Base-by-base conservation (phyloP, 2,329 filamentous ascomycete genomes). In the Zymoseptoria pseudotritici region DNA sequence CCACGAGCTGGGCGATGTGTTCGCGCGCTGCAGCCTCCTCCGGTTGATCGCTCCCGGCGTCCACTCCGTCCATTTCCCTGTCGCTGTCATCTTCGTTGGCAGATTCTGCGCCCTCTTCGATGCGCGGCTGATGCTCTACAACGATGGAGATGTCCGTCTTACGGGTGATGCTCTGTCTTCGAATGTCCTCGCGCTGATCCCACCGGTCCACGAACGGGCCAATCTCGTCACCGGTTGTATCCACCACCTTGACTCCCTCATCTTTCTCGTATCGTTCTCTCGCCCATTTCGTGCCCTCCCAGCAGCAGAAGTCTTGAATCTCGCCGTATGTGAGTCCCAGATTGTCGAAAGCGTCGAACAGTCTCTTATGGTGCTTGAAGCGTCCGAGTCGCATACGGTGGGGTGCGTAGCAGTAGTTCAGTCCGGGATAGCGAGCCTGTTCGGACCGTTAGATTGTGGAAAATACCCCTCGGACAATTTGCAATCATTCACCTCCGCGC, bases 231-330 rank as follows among this genome's bases (percentile, higher is more conserved):
- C 82, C 83, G 1, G 88, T 86, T 5, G 89, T 91, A 70, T 93
- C 89, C 54, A 77, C 75, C 63, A 93, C 90, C 29, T 75, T 76
- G 60, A 88, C 81, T 36, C 85, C 85, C 69, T 91, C 87, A 70
- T 92, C 89, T 59, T 82, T 81, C 77, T 93, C 89, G 70, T 86
- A 93, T 58, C 88, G 83, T 71, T 91, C 87, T 71, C 91, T 87
- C 62, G 89, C 89, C 89, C 89, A 92, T 63, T 86, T 85, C 9
- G 89, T 92, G 59, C 89, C 89, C 76, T 92, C 89, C 89, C 89
- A 93, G 70, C 89, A 87, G 60, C 89, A 91, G 71, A 92, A 78
- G 54, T 80, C 79, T 57, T 84, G 80, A 66, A 93, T 90, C 72
- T 93, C 89, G 67, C 79, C 77, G 59, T 83, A 77, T 7, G 89